Percentiles rank a stretch among this genome's conserved stretches.
Evolutionary conservation across 2,329 filamentous ascomycete genomes (phyloP).

Genomic region (Pestalotiopsis sp.): DNA sequence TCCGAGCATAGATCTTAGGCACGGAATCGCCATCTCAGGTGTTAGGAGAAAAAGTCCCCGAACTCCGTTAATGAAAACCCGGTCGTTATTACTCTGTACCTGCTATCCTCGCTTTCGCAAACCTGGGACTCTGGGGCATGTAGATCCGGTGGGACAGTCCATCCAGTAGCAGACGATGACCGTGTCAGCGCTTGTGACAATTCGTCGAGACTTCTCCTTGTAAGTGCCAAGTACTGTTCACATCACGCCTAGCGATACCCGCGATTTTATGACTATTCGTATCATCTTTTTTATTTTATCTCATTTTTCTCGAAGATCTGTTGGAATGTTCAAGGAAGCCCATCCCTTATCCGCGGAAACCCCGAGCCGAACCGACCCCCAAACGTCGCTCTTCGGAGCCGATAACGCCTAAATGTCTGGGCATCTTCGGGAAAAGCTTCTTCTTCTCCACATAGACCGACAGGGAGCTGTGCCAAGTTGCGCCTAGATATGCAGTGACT

Average conservation of each 20-base stretch:
- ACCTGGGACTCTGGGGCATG: background rate
- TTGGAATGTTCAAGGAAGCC: background rate
- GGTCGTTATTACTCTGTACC: background rate
- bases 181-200: background rate
- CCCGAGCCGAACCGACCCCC: conserved; percentile 4
- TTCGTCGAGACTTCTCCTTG: too few species aligned
- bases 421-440: background rate
- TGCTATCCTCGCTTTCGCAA: background rate
- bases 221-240: too few species aligned
- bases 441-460: background rate
- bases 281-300: background rate
- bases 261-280: background rate
- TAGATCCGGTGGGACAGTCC: background rate
- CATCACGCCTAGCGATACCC: background rate
- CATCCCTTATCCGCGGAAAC: conserved; percentile 4
- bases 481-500: background rate
- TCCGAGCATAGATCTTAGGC: background rate
- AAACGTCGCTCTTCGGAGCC: background rate
- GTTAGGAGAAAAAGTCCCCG: background rate
- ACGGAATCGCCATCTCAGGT: background rate
- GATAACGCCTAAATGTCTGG: background rate
- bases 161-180: background rate
- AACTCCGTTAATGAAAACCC: background rate
- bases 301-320: background rate
- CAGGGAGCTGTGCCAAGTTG: background rate